Evolutionary conservation across 192 early-diverging fungal genomes (phyloP).

Genomic region (Borealophlyctis nickersoniae): DNA sequence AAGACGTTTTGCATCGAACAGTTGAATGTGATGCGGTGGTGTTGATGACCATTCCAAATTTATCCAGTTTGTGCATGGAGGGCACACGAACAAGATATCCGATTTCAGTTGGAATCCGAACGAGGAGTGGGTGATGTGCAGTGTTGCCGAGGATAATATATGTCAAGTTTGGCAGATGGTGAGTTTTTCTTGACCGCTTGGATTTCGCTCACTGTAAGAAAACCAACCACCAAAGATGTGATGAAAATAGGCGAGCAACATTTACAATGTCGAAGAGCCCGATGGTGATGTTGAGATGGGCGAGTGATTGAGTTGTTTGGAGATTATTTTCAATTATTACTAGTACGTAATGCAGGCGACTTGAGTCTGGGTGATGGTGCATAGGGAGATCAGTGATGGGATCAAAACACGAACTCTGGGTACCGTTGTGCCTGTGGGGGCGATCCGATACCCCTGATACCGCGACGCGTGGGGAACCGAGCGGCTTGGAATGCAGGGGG

Average conservation of each 20-base stretch:
- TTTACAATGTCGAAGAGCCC: background rate
- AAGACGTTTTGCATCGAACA: background rate
- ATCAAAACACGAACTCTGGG: too few relatives aligned
- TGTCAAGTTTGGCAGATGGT: conserved; percentile 98
- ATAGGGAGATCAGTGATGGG: too few relatives aligned
- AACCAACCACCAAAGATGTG: background rate
- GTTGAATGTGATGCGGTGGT: background rate
- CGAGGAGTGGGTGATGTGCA: conserved; percentile 88
- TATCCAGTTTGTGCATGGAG: conserved; percentile 97
- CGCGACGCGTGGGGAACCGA: too few relatives aligned
- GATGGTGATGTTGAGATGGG: background rate
- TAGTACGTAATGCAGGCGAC: too few relatives aligned
- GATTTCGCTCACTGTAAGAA: background rate
- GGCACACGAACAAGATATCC: conserved; percentile 91
- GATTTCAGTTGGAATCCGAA: conserved; percentile 93
- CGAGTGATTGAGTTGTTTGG: background rate
- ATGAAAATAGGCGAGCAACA: conserved; percentile 6
- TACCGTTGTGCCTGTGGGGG: too few relatives aligned
- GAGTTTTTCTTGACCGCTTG: conserved; percentile 21
- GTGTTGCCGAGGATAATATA: conserved; percentile 92
- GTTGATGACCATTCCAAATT: too few relatives aligned
- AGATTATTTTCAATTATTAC: too few relatives aligned
- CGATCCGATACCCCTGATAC: too few relatives aligned
- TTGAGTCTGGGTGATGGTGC: too few relatives aligned
- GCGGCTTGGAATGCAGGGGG: too few relatives aligned